A percentile compares a stretch with the other conserved stretches of the same genome.
Conservation (phyloP, 176 grass and related monocot genomes). For the Luzula sylvatica region DNA sequence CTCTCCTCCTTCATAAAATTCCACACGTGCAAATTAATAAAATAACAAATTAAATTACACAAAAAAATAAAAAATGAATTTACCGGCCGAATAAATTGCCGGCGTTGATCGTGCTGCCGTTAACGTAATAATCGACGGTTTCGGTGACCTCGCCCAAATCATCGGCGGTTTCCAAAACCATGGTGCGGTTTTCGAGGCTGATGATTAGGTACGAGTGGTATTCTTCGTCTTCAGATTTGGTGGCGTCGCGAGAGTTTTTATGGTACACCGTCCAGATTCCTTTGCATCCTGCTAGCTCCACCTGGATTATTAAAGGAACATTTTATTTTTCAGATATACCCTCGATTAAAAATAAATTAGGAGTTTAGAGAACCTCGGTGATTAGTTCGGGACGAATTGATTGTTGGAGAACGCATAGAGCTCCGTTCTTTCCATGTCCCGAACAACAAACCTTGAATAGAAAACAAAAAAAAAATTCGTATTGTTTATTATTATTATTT, state of each 20-base stretch:
- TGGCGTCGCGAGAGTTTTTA: constrained; percentile 64
- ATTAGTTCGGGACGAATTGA: constrained; percentile 93
- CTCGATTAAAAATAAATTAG: neutral
- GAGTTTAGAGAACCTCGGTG: constrained; percentile 44
- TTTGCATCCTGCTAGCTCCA: constrained; percentile 84
- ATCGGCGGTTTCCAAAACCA: constrained; percentile 97
- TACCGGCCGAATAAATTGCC: constrained; percentile 97
- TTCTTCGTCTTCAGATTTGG: constrained; percentile 62
- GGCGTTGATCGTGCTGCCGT: constrained; percentile 72
- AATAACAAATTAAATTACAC: neutral
- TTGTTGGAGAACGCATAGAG: constrained; percentile 84
- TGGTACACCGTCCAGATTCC: constrained; percentile 99
- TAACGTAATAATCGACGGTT: constrained; percentile 97
- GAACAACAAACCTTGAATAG: constrained; percentile 88
- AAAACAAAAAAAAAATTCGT: constrained; percentile 3
- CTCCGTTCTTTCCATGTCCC: constrained; percentile 94
- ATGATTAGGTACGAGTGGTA: constrained; percentile 99
- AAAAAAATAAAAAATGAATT: no score
- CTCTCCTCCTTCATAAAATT: constrained; percentile 56
- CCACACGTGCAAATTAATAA: constrained; percentile 16
- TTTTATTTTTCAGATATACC: constrained; percentile 11
- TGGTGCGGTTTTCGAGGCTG: constrained; percentile 80
- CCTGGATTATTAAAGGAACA: constrained; percentile 38
- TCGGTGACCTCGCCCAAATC: constrained; percentile 96
- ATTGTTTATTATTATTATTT: neutral